Evolutionary conservation across 768 basidiomycete genomes (phyloP).

Genomic region (Infundibulicybe gibba): DNA sequence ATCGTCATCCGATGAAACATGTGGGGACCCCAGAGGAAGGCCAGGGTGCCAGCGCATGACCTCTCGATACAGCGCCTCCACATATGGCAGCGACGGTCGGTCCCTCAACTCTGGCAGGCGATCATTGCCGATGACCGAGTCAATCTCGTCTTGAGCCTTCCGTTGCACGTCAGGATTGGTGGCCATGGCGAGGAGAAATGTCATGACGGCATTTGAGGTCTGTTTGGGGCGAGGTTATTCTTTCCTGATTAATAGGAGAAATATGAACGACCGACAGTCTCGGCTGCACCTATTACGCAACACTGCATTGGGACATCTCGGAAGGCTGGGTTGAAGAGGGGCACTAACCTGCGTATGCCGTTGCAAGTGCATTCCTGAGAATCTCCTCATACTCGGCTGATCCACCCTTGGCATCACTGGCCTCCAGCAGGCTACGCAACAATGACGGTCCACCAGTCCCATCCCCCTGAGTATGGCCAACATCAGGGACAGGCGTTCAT

Average conservation of each 20-base stretch:
- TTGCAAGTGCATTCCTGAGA: too few species aligned
- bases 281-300: too few species aligned
- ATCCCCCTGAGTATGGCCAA: too few species aligned
- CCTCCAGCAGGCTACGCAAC: too few species aligned
- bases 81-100: background rate
- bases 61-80: background rate
- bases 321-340: too few species aligned
- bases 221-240: background rate
- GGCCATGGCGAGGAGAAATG: background rate
- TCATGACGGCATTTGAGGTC: background rate
- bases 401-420: too few species aligned
- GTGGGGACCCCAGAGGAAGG: slow-evolving; percentile 19
- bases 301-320: too few species aligned
- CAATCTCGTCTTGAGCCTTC: background rate
- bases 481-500: too few species aligned
- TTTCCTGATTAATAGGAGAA: background rate
- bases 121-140: slow-evolving; percentile 1
- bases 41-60: slow-evolving; percentile 31
- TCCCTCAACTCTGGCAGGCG: background rate
- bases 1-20: slow-evolving; percentile 13
- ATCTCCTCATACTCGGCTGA: too few species aligned
- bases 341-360: too few species aligned
- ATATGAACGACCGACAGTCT: background rate
- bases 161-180: background rate
- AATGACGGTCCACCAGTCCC: too few species aligned